Base-by-base conservation (phyloP, 441 rosid species). In the Isatis lusitanica region DNA sequence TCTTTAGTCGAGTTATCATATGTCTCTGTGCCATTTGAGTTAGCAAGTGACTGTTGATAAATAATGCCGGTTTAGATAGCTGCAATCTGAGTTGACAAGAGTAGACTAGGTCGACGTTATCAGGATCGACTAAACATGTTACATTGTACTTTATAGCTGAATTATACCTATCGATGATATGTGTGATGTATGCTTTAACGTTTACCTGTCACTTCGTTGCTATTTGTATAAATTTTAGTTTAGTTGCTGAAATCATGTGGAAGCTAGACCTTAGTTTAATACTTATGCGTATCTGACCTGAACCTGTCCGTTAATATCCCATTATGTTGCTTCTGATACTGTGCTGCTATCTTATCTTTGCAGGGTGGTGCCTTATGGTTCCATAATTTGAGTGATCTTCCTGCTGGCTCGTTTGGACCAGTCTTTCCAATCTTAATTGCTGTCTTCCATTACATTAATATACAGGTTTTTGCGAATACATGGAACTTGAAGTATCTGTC, bases 301-400 rank as follows among this genome's bases (percentile, higher is more conserved):
- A 60, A 7, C 6, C 0, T 62, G 26, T 52, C 43, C 24, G 31
- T 48, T 12, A 43, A 10, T 60, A 50, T 66, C 43, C 47, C 53
- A 1, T 18, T 30, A 40, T 46, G 38, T 46, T 71, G 71, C 21
- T 46, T 52, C 38, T 58, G 24, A 61, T 70, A 1, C 55, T 79
- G 48, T 36, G 55, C 46, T 51, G 63, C 40, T 67, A 71, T 53
- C 70, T 70, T 75, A 64, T 66, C 35, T 78, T 79, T 85, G 58
- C 89, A 95, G 98, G 98, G 99, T 44, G 99, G 99, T 72, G 74
- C 87, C 74, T 83, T 93, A 38, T 95, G 99, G 98, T 95, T 95
- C 85, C 88, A 89, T 76, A 84, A 92, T 83, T 82, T 95, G 87
- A 84, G 93, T 66, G 94, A 81, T 74, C 68, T 74, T 36, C 85